Evolutionary conservation across 495 filamentous ascomycete species (phyloP).

Genomic region (Aspergillus funiculosus): DNA sequence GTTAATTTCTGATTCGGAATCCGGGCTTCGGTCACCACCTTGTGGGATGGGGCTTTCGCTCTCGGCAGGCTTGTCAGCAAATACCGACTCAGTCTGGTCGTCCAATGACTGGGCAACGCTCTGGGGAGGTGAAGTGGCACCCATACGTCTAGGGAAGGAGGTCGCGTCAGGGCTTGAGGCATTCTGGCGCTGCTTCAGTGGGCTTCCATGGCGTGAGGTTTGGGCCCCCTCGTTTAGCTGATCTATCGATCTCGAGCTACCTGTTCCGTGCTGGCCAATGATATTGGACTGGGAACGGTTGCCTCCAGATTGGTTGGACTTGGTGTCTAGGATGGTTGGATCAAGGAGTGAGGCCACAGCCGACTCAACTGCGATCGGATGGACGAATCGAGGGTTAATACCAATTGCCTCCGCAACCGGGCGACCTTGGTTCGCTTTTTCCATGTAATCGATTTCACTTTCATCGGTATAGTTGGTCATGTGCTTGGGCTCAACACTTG

Average conservation of each 20-base stretch:
- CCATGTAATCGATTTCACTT: conserved; percentile 57
- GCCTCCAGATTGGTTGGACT: conserved; percentile 30
- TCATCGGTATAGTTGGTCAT: conserved; percentile 62
- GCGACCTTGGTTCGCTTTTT: conserved; percentile 57
- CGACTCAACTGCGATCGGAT: conserved; percentile 72
- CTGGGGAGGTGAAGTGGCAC: conserved; percentile 64
- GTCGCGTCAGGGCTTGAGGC: conserved; percentile 38
- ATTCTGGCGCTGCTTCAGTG: conserved; percentile 42
- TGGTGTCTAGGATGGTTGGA: conserved; percentile 55
- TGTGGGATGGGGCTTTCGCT: conserved; percentile 49
- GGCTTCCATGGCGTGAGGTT: conserved; percentile 33
- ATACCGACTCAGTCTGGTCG: conserved; percentile 46
- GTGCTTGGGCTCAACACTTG: conserved; percentile 48
- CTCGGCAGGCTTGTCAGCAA: conserved; percentile 56
- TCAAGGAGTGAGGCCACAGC: conserved; percentile 82
- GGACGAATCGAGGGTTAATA: conserved; percentile 69
- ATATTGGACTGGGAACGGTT: conserved; percentile 34
- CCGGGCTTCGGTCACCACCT: conserved; percentile 46
- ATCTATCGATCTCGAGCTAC: conserved; percentile 12
- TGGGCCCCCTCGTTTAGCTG: conserved; percentile 18
- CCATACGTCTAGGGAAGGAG: conserved; percentile 42
- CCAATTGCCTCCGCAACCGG: conserved; percentile 57
- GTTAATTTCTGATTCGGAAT: conserved; percentile 58
- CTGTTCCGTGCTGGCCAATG: conserved; percentile 16
- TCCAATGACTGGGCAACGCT: conserved; percentile 63